Evolutionary conservation across 495 filamentous ascomycete species (phyloP), one percentile per base, ranked within the genome.

Genomic region (Podospora pseudopauciseta): DNA sequence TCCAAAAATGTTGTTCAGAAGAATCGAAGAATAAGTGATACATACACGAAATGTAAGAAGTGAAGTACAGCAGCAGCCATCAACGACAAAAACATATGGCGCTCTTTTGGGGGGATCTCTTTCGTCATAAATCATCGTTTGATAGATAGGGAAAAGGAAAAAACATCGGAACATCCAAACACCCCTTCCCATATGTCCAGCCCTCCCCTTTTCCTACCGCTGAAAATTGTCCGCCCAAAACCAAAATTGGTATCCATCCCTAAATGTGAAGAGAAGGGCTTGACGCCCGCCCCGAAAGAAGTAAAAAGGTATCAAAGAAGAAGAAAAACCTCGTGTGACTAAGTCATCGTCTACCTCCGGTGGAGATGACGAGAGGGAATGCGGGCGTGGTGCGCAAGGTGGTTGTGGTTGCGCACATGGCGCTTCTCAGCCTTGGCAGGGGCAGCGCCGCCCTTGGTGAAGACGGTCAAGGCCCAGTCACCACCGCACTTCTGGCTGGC

Each of bases 401-500:
- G 74, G 65, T 73, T 67, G 30, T 77, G 74, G 65, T 73, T 67
- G 30, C 75, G 75, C 13, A 68, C 62, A 56, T 76, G 70, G 58
- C 73, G 67, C 32, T 67, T 69, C 28, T 67, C 58, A 11, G 62
- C 23, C 3, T 56, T 58, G 16, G 39, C 60, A 5, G 60, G 57
- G 27, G 60, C 65, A 20, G 39, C 44, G 27, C 77, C 77, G 60
- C 75, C 78, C 62, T 77, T 75, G 67, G 76, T 77, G 66, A 77
- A 83, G 54, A 82, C 68, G 66, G 71, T 77, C 39, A 86, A 70
- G 32, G 81, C 78, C 72, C 80, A 75, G 57, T 65, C 57, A 30
- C 81, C 84, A 56, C 84, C 84, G 68, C 84, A 86, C 4, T 67
- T 80, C 74, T 84, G 73, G 28, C 62, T 72, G 2, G 27, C 60